These are phyloP conservation scores for Trifolium fragiferum DNA, from an alignment of 306 rosid genomes.

Conservation along the genomic window DNA sequence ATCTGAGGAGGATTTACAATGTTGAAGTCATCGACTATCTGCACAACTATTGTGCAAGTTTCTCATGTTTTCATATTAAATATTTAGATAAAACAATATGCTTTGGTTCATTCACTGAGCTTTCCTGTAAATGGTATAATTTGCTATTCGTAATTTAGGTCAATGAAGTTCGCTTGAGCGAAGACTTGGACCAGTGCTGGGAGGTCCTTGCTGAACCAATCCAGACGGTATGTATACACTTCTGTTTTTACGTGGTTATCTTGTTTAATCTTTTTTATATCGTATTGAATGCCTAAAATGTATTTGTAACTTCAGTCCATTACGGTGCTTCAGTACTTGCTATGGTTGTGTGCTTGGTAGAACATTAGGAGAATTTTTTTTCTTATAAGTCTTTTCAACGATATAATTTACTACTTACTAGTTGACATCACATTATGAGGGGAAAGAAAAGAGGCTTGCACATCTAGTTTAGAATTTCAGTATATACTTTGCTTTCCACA, in stretches of 20 bases:
- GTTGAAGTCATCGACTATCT: constrained; percentile 28
- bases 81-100: not conserved
- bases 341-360: constrained; percentile 14
- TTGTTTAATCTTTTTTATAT: constrained; percentile 1
- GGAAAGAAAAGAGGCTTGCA: not conserved
- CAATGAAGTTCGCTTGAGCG: constrained; percentile 73
- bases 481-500: not conserved
- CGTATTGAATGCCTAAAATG: not conserved
- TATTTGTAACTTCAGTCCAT: constrained; percentile 14
- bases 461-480: not conserved
- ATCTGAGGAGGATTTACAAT: constrained; percentile 14
- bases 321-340: not conserved
- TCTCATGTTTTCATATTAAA: constrained; percentile 17
- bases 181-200: constrained; percentile 87
- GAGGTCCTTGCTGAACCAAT: constrained; percentile 98
- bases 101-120: not conserved
- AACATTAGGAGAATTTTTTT: constrained; percentile 17
- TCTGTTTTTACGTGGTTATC: constrained; percentile 21
- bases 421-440: not conserved
- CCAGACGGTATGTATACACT: constrained; percentile 71
- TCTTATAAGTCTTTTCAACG: not conserved
- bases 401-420: constrained; percentile 15
- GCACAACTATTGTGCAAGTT: constrained; percentile 18
- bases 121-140: constrained; percentile 38
- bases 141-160: constrained; percentile 55